These are phyloP conservation scores for Volvariella surrecta DNA, from an alignment of 1,284 basidiomycete genomes.

Conservation along the genomic window DNA sequence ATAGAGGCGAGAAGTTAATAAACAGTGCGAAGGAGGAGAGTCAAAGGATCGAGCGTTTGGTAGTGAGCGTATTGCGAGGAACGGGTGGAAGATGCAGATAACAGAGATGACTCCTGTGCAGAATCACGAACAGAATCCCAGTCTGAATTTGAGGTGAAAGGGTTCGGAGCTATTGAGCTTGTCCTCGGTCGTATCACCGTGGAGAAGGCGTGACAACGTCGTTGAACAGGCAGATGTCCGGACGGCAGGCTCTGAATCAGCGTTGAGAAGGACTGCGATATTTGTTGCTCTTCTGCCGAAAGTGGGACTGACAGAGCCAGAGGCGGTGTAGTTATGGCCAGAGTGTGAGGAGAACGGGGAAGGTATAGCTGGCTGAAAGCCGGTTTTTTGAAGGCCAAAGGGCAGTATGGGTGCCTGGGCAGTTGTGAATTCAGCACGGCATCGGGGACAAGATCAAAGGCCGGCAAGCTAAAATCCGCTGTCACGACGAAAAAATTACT, in stretches of 20 bases:
- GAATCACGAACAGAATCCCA: neutral
- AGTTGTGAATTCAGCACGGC: slow-evolving; percentile 63
- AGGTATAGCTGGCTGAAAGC: slow-evolving; percentile 5
- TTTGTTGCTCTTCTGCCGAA: slow-evolving; percentile 55
- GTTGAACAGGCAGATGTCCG: slow-evolving; percentile 32
- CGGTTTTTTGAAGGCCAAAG: slow-evolving; percentile 15
- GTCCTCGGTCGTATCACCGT: slow-evolving; percentile 26
- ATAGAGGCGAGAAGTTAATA: slow-evolving; percentile 18
- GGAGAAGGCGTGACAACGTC: slow-evolving; percentile 44
- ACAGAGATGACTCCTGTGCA: slow-evolving; percentile 10
- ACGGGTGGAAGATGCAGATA: slow-evolving; percentile 20
- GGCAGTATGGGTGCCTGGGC: slow-evolving; percentile 16
- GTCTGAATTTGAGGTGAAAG: slow-evolving; percentile 18
- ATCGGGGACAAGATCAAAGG: slow-evolving; percentile 78
- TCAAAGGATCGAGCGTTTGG: slow-evolving; percentile 16
- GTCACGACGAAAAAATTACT: slow-evolving; percentile 8
- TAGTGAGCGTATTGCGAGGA: slow-evolving; percentile 17
- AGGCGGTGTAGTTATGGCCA: slow-evolving; percentile 14
- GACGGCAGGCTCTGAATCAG: slow-evolving; percentile 27
- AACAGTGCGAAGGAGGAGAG: slow-evolving; percentile 3
- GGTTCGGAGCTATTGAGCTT: slow-evolving; percentile 31
- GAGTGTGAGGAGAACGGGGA: neutral
- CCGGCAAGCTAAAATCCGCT: slow-evolving; percentile 42
- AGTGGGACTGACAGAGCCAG: slow-evolving; percentile 34
- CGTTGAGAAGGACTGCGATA: slow-evolving; percentile 62